Conservation (phyloP, 78 protist species). For the Dictyostelium brefeldianum region DNA sequence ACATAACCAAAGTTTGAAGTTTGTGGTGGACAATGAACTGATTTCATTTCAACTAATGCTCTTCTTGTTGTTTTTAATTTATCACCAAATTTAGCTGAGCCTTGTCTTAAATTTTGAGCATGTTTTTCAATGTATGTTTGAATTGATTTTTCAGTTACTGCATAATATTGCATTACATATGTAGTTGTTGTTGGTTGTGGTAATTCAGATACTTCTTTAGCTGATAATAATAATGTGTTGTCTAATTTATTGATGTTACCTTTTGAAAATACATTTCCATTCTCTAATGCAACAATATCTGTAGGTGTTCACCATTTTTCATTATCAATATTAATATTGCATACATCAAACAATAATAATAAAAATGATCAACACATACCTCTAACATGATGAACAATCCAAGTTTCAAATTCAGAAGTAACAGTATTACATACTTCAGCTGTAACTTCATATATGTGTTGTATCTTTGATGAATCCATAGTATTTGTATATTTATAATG, state of each 20-base stretch:
- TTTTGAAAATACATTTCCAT: not conserved
- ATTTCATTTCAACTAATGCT: not conserved
- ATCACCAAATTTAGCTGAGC: not conserved
- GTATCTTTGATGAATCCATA: not conserved
- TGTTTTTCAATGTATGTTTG: not conserved
- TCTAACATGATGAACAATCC: conserved; percentile 10
- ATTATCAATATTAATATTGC: not conserved
- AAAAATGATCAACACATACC: not conserved
- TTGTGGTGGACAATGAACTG: not conserved
- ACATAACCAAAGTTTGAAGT: conserved; percentile 23
- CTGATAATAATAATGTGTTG: not conserved
- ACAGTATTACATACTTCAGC: not conserved
- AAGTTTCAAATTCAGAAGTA: not conserved
- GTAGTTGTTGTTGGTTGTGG: not conserved
- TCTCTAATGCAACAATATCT: conserved; percentile 1
- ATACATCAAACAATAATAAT: no score
- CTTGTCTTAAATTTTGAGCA: not conserved
- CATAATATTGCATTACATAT: conserved; percentile 8
- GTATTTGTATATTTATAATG: no score
- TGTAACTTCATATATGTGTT: conserved; percentile 4
- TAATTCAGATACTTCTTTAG: not conserved
- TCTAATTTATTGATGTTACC: not conserved
- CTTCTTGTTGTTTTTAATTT: conserved; percentile 6
- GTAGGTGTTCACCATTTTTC: not conserved
- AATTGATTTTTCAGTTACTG: not conserved